These are phyloP conservation scores for Mortierella sp. DNA, from an alignment of 371 early-diverging fungal species.

Conservation along the genomic window DNA sequence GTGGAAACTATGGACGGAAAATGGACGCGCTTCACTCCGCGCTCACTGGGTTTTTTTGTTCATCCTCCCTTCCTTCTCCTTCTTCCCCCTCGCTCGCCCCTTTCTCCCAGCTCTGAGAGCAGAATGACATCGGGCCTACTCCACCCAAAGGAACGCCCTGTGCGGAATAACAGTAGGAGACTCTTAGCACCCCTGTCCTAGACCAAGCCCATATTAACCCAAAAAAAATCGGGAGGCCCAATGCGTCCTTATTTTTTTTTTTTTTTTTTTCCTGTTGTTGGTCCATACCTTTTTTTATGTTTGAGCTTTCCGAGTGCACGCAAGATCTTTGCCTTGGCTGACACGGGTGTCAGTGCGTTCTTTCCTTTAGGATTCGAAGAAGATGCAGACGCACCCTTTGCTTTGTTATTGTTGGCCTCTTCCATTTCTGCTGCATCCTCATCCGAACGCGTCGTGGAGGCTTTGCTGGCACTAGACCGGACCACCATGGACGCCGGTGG, in stretches of 20 bases:
- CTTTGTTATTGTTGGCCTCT: too few relatives aligned
- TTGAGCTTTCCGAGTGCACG: conserved; percentile 42
- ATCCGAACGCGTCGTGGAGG: neutral
- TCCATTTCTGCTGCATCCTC: conserved; percentile 12
- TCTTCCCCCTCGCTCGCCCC: neutral
- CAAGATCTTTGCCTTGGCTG: conserved; percentile 27
- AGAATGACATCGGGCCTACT: neutral
- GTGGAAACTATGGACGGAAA: conserved; percentile 3
- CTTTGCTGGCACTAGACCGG: neutral
- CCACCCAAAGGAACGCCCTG: neutral
- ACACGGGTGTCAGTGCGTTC: conserved; percentile 2
- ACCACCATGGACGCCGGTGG: neutral
- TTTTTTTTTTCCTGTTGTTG: too few relatives aligned
- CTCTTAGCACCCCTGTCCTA: neutral
- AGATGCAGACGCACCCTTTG: neutral
- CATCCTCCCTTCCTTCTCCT: conserved; percentile 1
- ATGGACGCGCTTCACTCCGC: neutral
- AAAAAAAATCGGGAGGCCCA: too few relatives aligned
- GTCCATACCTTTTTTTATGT: conserved; percentile 41
- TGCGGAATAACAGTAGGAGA: conserved; percentile 2
- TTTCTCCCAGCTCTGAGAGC: neutral
- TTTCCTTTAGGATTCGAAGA: neutral
- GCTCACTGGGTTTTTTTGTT: neutral
- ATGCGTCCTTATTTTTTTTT: too few relatives aligned
- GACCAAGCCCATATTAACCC: neutral